These are phyloP conservation scores for Bipolaris oryzae DNA, from an alignment of 2,329 filamentous ascomycete genomes.

Conservation along the genomic window DNA sequence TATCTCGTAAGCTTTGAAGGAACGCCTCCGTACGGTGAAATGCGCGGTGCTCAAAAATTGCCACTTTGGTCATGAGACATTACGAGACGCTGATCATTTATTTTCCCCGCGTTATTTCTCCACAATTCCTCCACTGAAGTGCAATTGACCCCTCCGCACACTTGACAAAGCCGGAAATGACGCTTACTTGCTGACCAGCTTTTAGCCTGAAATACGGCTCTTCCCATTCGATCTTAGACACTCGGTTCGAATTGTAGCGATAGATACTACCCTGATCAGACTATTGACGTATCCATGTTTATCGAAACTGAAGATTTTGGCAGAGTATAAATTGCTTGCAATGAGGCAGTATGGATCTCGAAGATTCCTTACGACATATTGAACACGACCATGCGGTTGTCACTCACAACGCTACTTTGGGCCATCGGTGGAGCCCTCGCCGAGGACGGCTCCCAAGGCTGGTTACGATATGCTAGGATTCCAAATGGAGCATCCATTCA, in stretches of 20 bases:
- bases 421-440: slow-evolving; percentile 40
- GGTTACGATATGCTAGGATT: slow-evolving; percentile 68
- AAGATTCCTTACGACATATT: background rate
- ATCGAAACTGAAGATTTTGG: background rate
- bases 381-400: slow-evolving; percentile 13
- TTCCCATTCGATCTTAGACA: background rate
- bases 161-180: slow-evolving; percentile 3
- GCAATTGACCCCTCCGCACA: slow-evolving; percentile 9
- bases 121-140: slow-evolving; percentile 5
- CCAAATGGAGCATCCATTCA: slow-evolving; percentile 48
- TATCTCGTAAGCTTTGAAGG: background rate
- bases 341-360: background rate
- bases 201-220: slow-evolving; percentile 20
- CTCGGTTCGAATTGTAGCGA: slow-evolving; percentile 6
- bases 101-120: slow-evolving; percentile 4
- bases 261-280: slow-evolving; percentile 1
- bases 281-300: slow-evolving; percentile 6
- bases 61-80: background rate
- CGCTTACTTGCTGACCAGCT: background rate
- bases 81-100: slow-evolving; percentile 1
- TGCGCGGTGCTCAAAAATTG: background rate
- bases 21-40: background rate
- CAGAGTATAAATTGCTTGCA: slow-evolving; percentile 8
- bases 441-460: slow-evolving; percentile 66
- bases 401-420: slow-evolving; percentile 3